Conservation (phyloP, 768 basidiomycete species). For the Lentinula raphanica region DNA sequence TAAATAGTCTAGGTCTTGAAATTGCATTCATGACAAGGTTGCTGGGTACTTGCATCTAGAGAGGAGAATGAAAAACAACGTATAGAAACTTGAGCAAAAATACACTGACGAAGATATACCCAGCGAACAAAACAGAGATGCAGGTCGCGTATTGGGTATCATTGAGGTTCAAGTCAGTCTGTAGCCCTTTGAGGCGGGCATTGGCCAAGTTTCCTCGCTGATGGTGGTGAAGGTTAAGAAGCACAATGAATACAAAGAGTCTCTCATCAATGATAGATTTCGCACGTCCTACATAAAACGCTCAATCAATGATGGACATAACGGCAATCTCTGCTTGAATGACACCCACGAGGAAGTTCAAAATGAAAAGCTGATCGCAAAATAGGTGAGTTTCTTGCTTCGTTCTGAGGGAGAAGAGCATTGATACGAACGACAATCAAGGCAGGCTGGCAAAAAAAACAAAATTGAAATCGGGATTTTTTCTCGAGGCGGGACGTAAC, state of each 20-base stretch:
- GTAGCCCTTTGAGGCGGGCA: constrained; percentile 20
- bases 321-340: not conserved
- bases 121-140: constrained; percentile 19
- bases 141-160: constrained; percentile 20
- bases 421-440: constrained; percentile 8
- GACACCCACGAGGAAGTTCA: constrained; percentile 10
- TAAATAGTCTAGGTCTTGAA: constrained; percentile 22
- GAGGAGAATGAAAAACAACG: not conserved
- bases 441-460: constrained; percentile 5
- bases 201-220: constrained; percentile 12
- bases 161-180: constrained; percentile 17
- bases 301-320: not conserved
- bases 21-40: constrained; percentile 28
- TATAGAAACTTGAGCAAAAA: no score
- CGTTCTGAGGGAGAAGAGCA: not conserved
- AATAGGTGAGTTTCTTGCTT: not conserved
- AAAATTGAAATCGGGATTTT: not conserved
- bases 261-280: not conserved
- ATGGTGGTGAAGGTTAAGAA: not conserved
- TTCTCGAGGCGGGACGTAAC: no score
- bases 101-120: constrained; percentile 18
- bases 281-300: not conserved
- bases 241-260: not conserved
- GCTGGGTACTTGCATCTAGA: constrained; percentile 19
- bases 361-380: constrained; percentile 10